Evolutionary conservation across 805 yeast genomes (phyloP).

Genomic region (Kazachstania viticola): DNA sequence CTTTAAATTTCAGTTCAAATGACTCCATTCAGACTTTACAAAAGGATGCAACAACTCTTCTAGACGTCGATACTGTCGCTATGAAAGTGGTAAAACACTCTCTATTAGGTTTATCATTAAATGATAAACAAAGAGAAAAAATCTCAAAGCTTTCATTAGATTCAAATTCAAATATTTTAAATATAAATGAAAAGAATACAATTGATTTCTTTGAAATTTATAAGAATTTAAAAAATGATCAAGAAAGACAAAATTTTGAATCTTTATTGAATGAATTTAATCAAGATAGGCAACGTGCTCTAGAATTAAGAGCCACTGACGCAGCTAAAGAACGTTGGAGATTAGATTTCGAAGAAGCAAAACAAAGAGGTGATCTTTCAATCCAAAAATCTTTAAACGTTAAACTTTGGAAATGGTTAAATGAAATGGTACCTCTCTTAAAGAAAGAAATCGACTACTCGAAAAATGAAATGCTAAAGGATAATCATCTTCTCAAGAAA

Average conservation of each 20-base stretch:
- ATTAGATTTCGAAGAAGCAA: conserved; percentile 59
- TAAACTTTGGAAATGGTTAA: conserved; percentile 77
- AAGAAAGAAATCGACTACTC: conserved; percentile 53
- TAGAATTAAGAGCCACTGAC: conserved; percentile 68
- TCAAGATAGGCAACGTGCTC: conserved; percentile 57
- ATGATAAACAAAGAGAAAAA: conserved; percentile 19
- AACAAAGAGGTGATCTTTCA: conserved; percentile 44
- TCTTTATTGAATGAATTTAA: conserved; percentile 58
- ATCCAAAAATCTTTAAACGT: conserved; percentile 54
- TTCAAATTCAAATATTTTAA: conserved; percentile 28
- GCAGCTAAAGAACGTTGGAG: conserved; percentile 88
- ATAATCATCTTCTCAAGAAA: too few species aligned
- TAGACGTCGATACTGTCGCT: conserved; percentile 66
- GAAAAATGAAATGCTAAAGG: conserved; percentile 28
- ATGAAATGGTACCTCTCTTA: conserved; percentile 58
- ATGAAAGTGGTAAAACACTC: conserved; percentile 71
- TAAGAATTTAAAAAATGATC: conserved; percentile 36
- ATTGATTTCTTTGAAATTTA: conserved; percentile 61
- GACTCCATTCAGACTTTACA: conserved; percentile 33
- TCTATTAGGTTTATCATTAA: conserved; percentile 38
- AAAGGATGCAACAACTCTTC: conserved; percentile 43
- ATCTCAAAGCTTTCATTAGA: conserved; percentile 28
- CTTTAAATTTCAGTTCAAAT: conserved; percentile 9
- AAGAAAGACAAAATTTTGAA: conserved; percentile 46
- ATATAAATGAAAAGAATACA: conserved; percentile 15